These are phyloP conservation scores for Micractinium sp. DNA, from an alignment of 139 green algal genomes.

Conservation along the genomic window DNA sequence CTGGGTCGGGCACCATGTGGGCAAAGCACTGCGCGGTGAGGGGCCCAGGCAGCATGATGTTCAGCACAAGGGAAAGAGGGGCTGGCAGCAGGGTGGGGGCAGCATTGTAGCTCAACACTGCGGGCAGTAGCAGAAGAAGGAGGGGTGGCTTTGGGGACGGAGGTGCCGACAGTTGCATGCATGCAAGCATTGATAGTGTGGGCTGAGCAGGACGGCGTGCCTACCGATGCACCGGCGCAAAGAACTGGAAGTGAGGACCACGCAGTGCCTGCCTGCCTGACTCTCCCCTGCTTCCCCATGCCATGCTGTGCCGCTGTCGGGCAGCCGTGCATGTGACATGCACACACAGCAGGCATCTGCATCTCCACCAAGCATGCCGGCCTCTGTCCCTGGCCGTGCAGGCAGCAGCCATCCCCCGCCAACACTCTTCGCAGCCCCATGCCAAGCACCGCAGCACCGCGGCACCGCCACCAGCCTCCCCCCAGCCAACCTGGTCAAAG, in stretches of 20 bases:
- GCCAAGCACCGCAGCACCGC: not conserved
- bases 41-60: too few species aligned
- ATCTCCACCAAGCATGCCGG: too few species aligned
- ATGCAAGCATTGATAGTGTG: too few species aligned
- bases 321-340: not conserved
- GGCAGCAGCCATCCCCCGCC: not conserved
- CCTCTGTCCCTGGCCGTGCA: not conserved
- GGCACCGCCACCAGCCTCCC: not conserved
- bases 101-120: too few species aligned
- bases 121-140: not conserved
- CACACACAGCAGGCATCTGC: not conserved
- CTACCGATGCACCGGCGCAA: not conserved
- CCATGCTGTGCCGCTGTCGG: too few species aligned
- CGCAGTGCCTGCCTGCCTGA: too few species aligned
- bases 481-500: conserved; percentile 76
- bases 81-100: too few species aligned
- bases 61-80: too few species aligned
- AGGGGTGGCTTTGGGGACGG: too few species aligned
- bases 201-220: not conserved
- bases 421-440: not conserved
- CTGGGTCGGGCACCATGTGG: conserved; percentile 69
- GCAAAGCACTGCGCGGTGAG: conserved; percentile 39
- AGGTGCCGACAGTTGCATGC: too few species aligned
- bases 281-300: not conserved
- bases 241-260: not conserved